These are phyloP conservation scores for Alternaria sp. DNA, from an alignment of 2,329 filamentous ascomycete species.

Conservation along the genomic window DNA sequence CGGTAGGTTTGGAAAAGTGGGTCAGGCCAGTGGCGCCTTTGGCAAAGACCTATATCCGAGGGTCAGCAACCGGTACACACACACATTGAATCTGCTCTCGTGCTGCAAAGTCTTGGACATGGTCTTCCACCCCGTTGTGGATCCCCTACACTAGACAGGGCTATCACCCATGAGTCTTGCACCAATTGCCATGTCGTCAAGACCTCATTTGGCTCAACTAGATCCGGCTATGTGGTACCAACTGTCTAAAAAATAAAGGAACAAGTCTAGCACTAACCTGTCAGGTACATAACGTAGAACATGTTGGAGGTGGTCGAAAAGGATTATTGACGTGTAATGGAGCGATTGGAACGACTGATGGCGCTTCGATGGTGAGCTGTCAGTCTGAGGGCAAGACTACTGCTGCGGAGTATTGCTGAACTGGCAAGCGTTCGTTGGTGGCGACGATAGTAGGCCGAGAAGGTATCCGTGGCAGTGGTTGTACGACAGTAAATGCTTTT, in stretches of 20 bases:
- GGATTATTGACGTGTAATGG: constrained; percentile 26
- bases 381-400: constrained; percentile 30
- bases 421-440: constrained; percentile 45
- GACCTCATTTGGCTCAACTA: background rate
- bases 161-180: constrained; percentile 32
- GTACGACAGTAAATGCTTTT: constrained; percentile 43
- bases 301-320: constrained; percentile 32
- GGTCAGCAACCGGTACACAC: constrained; percentile 34
- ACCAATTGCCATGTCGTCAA: background rate
- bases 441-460: constrained; percentile 37
- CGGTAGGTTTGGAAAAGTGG: constrained; percentile 86
- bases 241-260: background rate
- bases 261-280: constrained; percentile 41
- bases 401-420: constrained; percentile 37
- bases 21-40: constrained; percentile 91
- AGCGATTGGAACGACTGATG: constrained; percentile 34
- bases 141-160: constrained; percentile 4
- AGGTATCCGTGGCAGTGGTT: constrained; percentile 45
- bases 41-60: constrained; percentile 76
- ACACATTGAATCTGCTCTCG: background rate
- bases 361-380: constrained; percentile 34
- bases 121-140: background rate
- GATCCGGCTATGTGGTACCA: constrained; percentile 8
- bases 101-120: background rate
- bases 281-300: constrained; percentile 55